phyloP scores from a whole-genome alignment of 2,329 filamentous ascomycete genomes.

The Parastagonospora nodorum region DNA sequence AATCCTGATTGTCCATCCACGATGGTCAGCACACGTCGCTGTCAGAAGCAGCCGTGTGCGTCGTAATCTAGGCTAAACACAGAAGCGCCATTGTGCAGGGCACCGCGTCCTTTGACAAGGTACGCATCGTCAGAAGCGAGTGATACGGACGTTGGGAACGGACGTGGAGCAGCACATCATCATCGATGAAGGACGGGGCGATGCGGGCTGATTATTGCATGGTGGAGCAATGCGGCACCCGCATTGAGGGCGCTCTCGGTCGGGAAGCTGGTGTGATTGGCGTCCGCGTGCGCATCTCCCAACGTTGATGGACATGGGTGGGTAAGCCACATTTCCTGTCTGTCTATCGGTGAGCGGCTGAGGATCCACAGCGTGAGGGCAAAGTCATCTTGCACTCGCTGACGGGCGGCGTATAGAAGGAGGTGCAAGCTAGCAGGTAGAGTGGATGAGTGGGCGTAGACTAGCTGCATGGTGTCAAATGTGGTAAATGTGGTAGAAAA shows the following conservation, averaged over 20 bases:
- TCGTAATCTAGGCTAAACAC: slow-evolving; percentile 36
- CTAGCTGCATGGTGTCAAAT: not conserved
- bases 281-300: slow-evolving; percentile 12
- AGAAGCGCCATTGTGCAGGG: slow-evolving; percentile 3
- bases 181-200: slow-evolving; percentile 18
- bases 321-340: slow-evolving; percentile 17
- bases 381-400: not conserved
- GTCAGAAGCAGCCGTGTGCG: slow-evolving; percentile 11
- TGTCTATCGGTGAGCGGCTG: not conserved
- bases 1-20: slow-evolving; percentile 8
- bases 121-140: slow-evolving; percentile 10
- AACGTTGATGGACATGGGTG: slow-evolving; percentile 27
- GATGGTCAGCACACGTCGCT: slow-evolving; percentile 11
- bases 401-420: not conserved
- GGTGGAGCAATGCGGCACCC: slow-evolving; percentile 29
- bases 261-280: slow-evolving; percentile 19
- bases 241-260: slow-evolving; percentile 21
- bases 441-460: not conserved
- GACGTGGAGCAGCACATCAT: slow-evolving; percentile 1
- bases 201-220: slow-evolving; percentile 12
- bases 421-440: not conserved
- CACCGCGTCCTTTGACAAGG: slow-evolving; percentile 11
- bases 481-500: not conserved
- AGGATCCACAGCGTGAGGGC: not conserved
- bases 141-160: not conserved